Conservation (phyloP, 23 red algal species). For the Gracilaria caudata region DNA sequence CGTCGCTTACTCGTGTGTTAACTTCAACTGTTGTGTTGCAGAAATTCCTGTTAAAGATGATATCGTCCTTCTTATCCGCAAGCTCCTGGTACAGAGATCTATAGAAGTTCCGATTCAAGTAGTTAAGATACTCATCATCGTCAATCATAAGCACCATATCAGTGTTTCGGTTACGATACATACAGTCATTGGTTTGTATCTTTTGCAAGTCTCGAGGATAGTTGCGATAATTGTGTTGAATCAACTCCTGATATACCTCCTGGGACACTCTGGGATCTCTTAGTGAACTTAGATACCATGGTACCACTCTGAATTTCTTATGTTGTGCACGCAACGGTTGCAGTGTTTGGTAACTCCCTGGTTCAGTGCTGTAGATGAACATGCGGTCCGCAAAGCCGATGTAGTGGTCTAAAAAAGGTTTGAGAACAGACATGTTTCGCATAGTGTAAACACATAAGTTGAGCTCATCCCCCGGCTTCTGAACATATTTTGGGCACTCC, state of each 20-base stretch:
- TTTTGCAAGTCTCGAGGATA: conserved; percentile 13
- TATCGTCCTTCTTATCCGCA: conserved; percentile 1
- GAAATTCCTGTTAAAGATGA: conserved; percentile 29
- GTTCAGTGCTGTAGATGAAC: conserved; percentile 5
- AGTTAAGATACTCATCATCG: background rate
- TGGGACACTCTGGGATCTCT: background rate
- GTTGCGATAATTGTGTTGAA: conserved; percentile 10
- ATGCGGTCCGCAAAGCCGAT: background rate
- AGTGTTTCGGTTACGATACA: conserved; percentile 20
- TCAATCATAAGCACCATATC: conserved; percentile 12
- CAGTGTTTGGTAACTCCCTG: background rate
- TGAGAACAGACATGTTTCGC: background rate
- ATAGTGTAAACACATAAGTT: conserved; percentile 25
- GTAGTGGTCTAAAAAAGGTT: conserved; percentile 1
- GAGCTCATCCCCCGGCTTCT: conserved; percentile 1
- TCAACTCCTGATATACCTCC: background rate
- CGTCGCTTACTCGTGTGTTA: background rate
- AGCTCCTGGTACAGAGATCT: background rate
- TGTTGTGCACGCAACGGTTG: background rate
- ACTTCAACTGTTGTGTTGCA: conserved; percentile 16
- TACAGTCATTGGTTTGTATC: conserved; percentile 12
- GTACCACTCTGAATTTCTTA: background rate
- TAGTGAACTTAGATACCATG: background rate
- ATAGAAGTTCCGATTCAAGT: background rate
- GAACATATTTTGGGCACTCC: conserved; percentile 9